Evolutionary conservation across 139 green algal genomes (phyloP).

Genomic region (Gonium pectorale): DNA sequence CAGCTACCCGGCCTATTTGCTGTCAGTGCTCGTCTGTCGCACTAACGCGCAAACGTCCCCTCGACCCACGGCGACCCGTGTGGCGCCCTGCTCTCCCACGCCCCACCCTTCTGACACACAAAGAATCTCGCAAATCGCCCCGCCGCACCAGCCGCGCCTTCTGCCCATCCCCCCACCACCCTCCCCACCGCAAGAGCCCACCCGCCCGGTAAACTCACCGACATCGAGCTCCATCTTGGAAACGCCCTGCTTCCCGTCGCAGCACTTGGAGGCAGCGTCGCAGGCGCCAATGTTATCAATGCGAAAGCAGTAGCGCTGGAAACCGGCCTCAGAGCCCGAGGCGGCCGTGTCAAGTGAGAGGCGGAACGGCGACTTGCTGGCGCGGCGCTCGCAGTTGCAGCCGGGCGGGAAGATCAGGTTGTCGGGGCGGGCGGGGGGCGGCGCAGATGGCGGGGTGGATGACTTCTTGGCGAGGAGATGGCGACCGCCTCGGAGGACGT

Average conservation of each 20-base stretch:
- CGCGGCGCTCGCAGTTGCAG: constrained; percentile 36
- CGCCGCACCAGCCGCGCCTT: too few species aligned
- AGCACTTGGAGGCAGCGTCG: constrained; percentile 38
- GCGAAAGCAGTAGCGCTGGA: background rate
- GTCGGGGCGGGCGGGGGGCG: background rate
- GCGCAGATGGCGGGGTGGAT: background rate
- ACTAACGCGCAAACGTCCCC: background rate
- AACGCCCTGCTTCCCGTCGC: constrained; percentile 12
- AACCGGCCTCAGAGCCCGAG: background rate
- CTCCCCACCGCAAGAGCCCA: background rate
- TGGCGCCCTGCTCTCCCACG: background rate
- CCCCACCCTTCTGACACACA: background rate
- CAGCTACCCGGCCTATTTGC: background rate
- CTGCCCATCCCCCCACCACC: too few species aligned
- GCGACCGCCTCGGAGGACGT: background rate
- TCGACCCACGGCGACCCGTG: background rate
- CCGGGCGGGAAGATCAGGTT: constrained; percentile 21
- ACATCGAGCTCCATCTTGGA: constrained; percentile 45
- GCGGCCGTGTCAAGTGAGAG: background rate
- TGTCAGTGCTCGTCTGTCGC: background rate
- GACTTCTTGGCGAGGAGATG: background rate
- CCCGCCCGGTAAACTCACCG: constrained; percentile 5
- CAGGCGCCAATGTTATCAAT: background rate
- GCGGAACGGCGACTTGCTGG: constrained; percentile 26
- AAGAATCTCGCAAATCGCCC: background rate